Evolutionary conservation across 768 basidiomycete species (phyloP).

Genomic region (Mycena belliarum): DNA sequence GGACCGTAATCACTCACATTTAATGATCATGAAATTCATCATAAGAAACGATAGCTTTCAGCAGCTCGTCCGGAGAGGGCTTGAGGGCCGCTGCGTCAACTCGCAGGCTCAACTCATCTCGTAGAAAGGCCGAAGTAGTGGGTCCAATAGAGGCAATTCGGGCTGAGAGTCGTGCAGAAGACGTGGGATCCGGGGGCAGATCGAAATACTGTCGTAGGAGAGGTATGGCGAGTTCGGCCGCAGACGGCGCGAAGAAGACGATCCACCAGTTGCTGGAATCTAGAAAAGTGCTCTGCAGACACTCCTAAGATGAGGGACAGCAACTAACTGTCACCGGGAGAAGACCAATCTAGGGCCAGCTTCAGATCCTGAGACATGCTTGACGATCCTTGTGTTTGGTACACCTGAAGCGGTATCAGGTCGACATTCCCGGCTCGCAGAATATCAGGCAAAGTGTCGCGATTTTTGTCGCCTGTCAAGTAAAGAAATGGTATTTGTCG

Average conservation of each 20-base stretch:
- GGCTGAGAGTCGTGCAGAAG: slow-evolving; percentile 16
- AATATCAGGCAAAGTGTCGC: slow-evolving; percentile 60
- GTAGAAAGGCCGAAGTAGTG: slow-evolving; percentile 58
- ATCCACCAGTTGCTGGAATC: slow-evolving; percentile 57
- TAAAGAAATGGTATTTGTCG: slow-evolving; percentile 52
- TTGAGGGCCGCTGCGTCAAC: slow-evolving; percentile 59
- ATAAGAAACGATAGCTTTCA: slow-evolving; percentile 29
- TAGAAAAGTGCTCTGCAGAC: slow-evolving; percentile 7
- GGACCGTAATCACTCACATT: background rate
- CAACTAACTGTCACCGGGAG: slow-evolving; percentile 26
- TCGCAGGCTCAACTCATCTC: slow-evolving; percentile 40
- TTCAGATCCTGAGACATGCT: slow-evolving; percentile 49
- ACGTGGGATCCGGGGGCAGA: slow-evolving; percentile 27
- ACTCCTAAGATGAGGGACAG: background rate
- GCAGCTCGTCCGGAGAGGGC: slow-evolving; percentile 57
- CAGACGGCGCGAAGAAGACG: slow-evolving; percentile 75
- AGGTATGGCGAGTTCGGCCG: slow-evolving; percentile 58
- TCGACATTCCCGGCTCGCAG: slow-evolving; percentile 46
- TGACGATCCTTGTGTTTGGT: slow-evolving; percentile 62
- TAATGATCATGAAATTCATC: background rate
- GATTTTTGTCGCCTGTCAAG: slow-evolving; percentile 86
- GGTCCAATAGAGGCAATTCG: slow-evolving; percentile 68
- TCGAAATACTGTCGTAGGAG: slow-evolving; percentile 46
- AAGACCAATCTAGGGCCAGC: slow-evolving; percentile 26
- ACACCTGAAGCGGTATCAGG: slow-evolving; percentile 62